Base-by-base conservation (phyloP, 2,329 filamentous ascomycete species). In the Cladosporium austrohemisphaericum region DNA sequence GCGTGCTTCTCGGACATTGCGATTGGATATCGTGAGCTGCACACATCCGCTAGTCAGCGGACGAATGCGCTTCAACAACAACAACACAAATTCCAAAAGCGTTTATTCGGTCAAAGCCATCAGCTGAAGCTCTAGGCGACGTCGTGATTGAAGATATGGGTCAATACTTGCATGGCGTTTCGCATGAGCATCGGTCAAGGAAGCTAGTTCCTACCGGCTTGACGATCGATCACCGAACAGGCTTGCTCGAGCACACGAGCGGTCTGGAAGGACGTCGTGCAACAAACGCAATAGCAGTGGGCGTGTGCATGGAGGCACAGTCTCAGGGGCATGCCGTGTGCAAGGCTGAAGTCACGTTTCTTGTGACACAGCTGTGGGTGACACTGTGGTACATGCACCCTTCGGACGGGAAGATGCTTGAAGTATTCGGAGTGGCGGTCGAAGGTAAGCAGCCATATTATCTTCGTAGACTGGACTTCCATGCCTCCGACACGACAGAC, bases 271-370 rank as follows among this genome's bases (percentile, higher is more conserved):
- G 19, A 35, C 26, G 25, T 31, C 35, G 52, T 54, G 52, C 26
- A 41, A 51, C 49, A 41, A 22, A n/a, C 25, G 25, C 38, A 10
- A 18, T 31, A 18, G 9, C 14, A 11, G 26, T n/a, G 25, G 37
- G 28, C 46, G 45, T 52, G 49, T 41, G 52, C 43, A 25, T 47
- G 51, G 43, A 18, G 41, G 51, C 46, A 46, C 36, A 38, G 25
- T 41, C 20, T 44, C 41, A 51, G 45, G 44, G 53, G 51, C 40
- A 40, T 31, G 49, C n/a, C 37, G 55, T 49, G 43, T 32, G 50
- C 37, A 26, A 25, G 44, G 32, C 40, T 32, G 10, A 18, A 16
- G 18, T 41, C 38, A 41, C 38, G 38, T 41, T 23, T 41, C 11
- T 26, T 26, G 11, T 41, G 38, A 18, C 38, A 41, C 14, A 35